Evolutionary conservation across 306 rosid genomes (phyloP).

Genomic region (Oemleria cerasiformis): DNA sequence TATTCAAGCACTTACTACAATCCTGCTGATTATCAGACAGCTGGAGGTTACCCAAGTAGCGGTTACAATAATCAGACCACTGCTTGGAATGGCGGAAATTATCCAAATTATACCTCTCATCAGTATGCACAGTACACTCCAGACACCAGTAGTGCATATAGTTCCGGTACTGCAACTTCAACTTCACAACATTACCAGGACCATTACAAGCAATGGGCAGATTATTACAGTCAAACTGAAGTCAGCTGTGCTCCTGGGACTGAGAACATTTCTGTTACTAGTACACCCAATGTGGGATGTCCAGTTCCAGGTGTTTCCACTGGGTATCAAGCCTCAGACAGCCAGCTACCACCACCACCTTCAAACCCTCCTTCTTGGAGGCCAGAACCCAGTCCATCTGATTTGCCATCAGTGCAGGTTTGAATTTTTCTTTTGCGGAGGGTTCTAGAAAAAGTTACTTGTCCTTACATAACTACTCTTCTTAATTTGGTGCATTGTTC

Average conservation of each 20-base stretch:
- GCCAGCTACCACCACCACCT: slow-evolving; percentile 53
- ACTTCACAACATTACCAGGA: slow-evolving; percentile 69
- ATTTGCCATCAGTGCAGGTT: slow-evolving; percentile 79
- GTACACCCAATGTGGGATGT: slow-evolving; percentile 53
- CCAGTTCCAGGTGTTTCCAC: slow-evolving; percentile 53
- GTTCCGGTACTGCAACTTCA: slow-evolving; percentile 56
- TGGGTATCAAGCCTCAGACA: slow-evolving; percentile 53
- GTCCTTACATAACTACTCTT: neutral
- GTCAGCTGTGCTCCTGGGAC: slow-evolving; percentile 99
- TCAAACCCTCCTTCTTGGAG: slow-evolving; percentile 68
- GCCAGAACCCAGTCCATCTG: slow-evolving; percentile 70
- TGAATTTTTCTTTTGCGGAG: slow-evolving; percentile 37
- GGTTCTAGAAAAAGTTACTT: slow-evolving; percentile 14
- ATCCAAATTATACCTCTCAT: slow-evolving; percentile 68
- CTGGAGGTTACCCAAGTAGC: slow-evolving; percentile 84
- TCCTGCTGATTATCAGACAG: slow-evolving; percentile 99
- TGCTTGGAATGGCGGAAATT: slow-evolving; percentile 73
- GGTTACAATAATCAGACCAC: slow-evolving; percentile 69
- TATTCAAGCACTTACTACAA: slow-evolving; percentile 99
- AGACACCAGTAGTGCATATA: slow-evolving; percentile 59
- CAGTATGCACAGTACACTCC: slow-evolving; percentile 71
- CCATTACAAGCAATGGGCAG: slow-evolving; percentile 85
- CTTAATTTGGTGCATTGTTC: neutral
- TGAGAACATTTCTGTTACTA: slow-evolving; percentile 68
- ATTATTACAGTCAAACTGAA: slow-evolving; percentile 90